phyloP scores from a whole-genome alignment of 495 filamentous ascomycete species.

The Penicillium atrosanguineum region DNA sequence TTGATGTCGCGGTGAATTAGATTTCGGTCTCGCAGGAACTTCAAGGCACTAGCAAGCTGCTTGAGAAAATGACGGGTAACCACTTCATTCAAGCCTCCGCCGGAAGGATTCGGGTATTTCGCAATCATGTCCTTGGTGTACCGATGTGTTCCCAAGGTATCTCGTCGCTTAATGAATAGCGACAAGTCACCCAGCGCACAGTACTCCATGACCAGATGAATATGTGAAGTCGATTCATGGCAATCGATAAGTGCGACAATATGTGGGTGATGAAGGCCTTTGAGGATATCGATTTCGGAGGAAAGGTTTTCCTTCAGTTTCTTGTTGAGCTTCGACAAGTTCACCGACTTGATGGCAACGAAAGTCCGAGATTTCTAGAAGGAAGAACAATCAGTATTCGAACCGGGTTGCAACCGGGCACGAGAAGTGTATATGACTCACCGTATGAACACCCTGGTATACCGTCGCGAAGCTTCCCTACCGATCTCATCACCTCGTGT shows the following conservation, averaged over 20 bases:
- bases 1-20: conserved; percentile 97
- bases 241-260: conserved; percentile 96
- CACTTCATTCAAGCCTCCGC: conserved; percentile 87
- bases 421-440: conserved; percentile 44
- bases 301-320: conserved; percentile 96
- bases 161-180: conserved; percentile 89
- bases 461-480: conserved; percentile 93
- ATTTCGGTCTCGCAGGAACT: conserved; percentile 79
- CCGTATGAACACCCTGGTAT: conserved; percentile 80
- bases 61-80: conserved; percentile 93
- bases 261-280: conserved; percentile 88
- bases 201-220: conserved; percentile 98
- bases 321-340: conserved; percentile 82
- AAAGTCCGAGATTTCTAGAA: conserved; percentile 55
- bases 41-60: conserved; percentile 87
- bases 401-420: neutral
- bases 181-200: conserved; percentile 93
- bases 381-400: conserved; percentile 40
- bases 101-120: conserved; percentile 81
- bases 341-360: conserved; percentile 97
- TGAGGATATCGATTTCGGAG: conserved; percentile 90
- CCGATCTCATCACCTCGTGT: conserved; percentile 81
- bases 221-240: conserved; percentile 78
- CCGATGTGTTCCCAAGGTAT: conserved; percentile 69
- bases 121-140: conserved; percentile 80